A percentile compares a stretch with the other conserved stretches of the same genome.
phyloP scores from a whole-genome alignment of 148 eudicot species.

The Vaccinium corymbosum region DNA sequence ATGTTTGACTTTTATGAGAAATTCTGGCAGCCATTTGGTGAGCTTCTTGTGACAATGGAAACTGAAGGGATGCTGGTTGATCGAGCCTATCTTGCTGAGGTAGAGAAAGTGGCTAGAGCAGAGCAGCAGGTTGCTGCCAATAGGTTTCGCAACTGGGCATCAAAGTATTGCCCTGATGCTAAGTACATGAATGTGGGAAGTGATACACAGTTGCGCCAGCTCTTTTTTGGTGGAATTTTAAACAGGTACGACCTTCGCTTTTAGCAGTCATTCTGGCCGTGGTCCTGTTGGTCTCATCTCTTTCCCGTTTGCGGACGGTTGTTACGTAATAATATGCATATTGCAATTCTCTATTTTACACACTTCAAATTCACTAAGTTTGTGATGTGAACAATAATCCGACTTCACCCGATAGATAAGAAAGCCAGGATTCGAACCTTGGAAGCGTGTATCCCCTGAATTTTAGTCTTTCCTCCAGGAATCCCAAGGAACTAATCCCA shows the following conservation, averaged over 20 bases:
- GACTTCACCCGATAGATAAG: not conserved
- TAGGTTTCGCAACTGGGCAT: slow-evolving; percentile 92
- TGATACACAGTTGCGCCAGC: slow-evolving; percentile 82
- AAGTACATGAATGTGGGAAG: slow-evolving; percentile 92
- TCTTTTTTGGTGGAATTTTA: slow-evolving; percentile 77
- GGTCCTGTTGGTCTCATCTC: not conserved
- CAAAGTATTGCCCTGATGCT: slow-evolving; percentile 84
- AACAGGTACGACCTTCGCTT: slow-evolving; percentile 52
- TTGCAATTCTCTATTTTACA: not conserved
- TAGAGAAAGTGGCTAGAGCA: slow-evolving; percentile 84
- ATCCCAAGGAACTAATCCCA: not conserved
- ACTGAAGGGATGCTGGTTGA: slow-evolving; percentile 91
- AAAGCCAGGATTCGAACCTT: not conserved
- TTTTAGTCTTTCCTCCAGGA: not conserved
- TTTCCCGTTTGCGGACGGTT: not conserved
- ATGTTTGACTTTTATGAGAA: slow-evolving; percentile 68
- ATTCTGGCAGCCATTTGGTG: slow-evolving; percentile 95
- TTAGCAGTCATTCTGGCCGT: not conserved
- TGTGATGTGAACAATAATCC: slow-evolving; percentile 2
- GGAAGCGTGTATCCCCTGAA: not conserved
- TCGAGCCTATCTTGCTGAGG: slow-evolving; percentile 70
- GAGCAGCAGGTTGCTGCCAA: slow-evolving; percentile 78
- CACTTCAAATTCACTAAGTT: not conserved
- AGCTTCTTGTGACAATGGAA: slow-evolving; percentile 86
- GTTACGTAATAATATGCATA: not conserved